Evolutionary conservation across 1,284 basidiomycete species (phyloP), one percentile per base, ranked within the genome.

Genomic region (Cutaneotrichosporon mucoides): DNA sequence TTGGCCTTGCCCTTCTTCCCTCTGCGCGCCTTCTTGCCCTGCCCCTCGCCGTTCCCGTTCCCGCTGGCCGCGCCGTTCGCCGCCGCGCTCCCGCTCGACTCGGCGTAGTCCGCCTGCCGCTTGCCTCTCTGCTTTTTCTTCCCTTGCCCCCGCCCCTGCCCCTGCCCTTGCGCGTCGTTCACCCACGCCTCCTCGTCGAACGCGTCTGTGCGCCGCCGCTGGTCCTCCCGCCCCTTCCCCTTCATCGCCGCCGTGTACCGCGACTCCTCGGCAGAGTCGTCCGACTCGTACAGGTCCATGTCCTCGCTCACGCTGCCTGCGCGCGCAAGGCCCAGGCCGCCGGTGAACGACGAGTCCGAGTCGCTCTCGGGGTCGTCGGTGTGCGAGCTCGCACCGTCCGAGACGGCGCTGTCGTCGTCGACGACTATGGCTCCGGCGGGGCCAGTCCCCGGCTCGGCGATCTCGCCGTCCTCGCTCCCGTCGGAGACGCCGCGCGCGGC

Each of bases 361-460:
- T 16, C 42, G 47, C 41, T 9, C n/a, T 8, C 38, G 35, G 24
- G 8, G 46, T 40, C 52, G 45, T 35, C 36, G 15, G 47, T 33
- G 35, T 38, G 35, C n/a, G 43, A 52, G 43, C 43, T 40, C 42
- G 44, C 35, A 38, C 49, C 47, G 42, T n/a, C 41, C 9, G 38
- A 11, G 55, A 35, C 46, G 34, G 49, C 59, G 6, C 49, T 34
- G 50, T 44, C 49, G 42, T 54, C 55, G 24, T 52, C 58, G 34
- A 61, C 52, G 16, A 53, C 56, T 35, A 61, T 61, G 35, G 60
- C 52, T 40, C 48, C 38, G 47, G 53, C 50, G 11, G 9, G 15
- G n/a, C 6, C 24, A 16, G 16, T 36, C 35, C n/a, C 6, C 36
- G 8, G 24, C n/a, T 54, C 34, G 2, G 33, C 12, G 8, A 33